phyloP scores from a whole-genome alignment of 257 asterid species.

The Sherardia arvensis region DNA sequence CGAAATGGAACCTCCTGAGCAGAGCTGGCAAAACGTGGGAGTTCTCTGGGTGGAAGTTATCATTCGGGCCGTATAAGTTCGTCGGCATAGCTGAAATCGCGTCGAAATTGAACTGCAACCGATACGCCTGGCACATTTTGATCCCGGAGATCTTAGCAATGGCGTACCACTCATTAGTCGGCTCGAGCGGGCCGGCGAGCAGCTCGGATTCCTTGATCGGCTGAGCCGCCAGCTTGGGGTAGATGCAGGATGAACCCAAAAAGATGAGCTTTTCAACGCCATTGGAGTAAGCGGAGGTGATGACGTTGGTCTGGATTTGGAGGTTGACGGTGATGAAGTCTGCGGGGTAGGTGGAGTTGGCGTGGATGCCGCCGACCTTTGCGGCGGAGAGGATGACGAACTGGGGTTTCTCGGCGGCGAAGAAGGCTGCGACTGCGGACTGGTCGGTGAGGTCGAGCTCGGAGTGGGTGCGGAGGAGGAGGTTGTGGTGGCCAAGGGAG shows the following conservation, averaged over 20 bases:
- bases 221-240: constrained; percentile 91
- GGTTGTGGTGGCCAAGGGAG: constrained; percentile 49
- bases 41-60: constrained; percentile 83
- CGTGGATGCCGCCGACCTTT: constrained; percentile 94
- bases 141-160: constrained; percentile 85
- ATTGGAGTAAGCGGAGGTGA: constrained; percentile 57
- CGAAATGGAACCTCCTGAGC: constrained; percentile 76
- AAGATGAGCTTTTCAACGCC: constrained; percentile 53
- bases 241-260: constrained; percentile 90
- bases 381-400: constrained; percentile 91
- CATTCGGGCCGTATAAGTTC: constrained; percentile 67
- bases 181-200: constrained; percentile 69
- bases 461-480: constrained; percentile 75
- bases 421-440: constrained; percentile 69
- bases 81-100: constrained; percentile 92
- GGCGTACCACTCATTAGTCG: constrained; percentile 92
- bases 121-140: constrained; percentile 81
- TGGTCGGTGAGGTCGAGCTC: constrained; percentile 86
- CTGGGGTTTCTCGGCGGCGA: constrained; percentile 49
- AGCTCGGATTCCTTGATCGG: constrained; percentile 90
- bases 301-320: constrained; percentile 85
- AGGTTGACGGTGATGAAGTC: constrained; percentile 90
- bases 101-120: constrained; percentile 60
- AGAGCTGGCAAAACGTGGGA: constrained; percentile 90
- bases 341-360: constrained; percentile 81